Percentiles rank a stretch among this genome's conserved stretches.
phyloP scores from a whole-genome alignment of 257 asterid species.

The Gardenia jasminoides region DNA sequence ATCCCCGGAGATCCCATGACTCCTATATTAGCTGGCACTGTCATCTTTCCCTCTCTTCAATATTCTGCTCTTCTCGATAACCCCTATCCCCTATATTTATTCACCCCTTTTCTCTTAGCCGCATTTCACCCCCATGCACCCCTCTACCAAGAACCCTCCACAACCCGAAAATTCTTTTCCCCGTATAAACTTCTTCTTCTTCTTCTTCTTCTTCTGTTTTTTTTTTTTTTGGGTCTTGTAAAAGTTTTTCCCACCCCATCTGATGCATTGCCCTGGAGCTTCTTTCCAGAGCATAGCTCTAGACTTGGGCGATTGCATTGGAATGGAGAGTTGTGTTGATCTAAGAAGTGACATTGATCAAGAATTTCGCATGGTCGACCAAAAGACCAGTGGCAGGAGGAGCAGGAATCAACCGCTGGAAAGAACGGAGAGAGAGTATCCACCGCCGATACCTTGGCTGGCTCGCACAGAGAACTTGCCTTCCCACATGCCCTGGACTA shows the following conservation, averaged over 20 bases:
- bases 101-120: neutral
- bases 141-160: slow-evolving; percentile 21
- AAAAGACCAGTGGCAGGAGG: slow-evolving; percentile 7
- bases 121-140: neutral
- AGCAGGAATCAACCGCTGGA: neutral
- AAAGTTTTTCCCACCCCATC: neutral
- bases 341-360: slow-evolving; percentile 23
- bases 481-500: slow-evolving; percentile 60
- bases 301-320: slow-evolving; percentile 49
- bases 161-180: neutral
- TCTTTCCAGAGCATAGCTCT: slow-evolving; percentile 3
- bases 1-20: slow-evolving; percentile 28
- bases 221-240: neutral
- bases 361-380: neutral
- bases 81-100: slow-evolving; percentile 7
- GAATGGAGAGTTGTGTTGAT: slow-evolving; percentile 52
- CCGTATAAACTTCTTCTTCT: no score
- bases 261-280: slow-evolving; percentile 30
- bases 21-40: slow-evolving; percentile 51
- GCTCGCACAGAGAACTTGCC: slow-evolving; percentile 35
- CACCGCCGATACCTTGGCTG: slow-evolving; percentile 65
- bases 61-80: slow-evolving; percentile 25
- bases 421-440: slow-evolving; percentile 30
- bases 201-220: neutral
- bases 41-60: slow-evolving; percentile 35